phyloP scores from a whole-genome alignment of 164 flowering plant genomes.

The Buxus sempervirens region DNA sequence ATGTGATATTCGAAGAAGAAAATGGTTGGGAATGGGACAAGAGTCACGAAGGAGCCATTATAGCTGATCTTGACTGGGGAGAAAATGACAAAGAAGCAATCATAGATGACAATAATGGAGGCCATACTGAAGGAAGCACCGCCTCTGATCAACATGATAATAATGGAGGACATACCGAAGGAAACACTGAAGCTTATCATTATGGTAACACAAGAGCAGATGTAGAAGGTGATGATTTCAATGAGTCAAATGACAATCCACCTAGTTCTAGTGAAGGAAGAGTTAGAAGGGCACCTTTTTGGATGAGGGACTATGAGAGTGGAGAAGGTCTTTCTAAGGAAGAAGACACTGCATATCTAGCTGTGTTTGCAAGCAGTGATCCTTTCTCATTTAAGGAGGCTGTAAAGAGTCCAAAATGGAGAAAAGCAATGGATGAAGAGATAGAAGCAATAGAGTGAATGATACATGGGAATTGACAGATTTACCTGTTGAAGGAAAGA shows the following conservation, averaged over 20 bases:
- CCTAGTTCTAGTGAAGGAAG: no score
- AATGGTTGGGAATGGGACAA: neutral
- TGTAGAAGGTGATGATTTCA: no score
- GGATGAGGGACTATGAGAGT: neutral
- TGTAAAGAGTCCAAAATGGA: neutral
- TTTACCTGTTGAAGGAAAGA: no score
- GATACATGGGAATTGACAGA: no score
- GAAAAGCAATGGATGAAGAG: slow-evolving; percentile 1
- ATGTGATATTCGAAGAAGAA: neutral
- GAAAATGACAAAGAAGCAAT: neutral
- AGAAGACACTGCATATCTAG: neutral
- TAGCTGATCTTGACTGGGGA: no score
- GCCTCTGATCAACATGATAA: no score
- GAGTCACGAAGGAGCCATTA: no score
- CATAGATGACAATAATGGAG: neutral
- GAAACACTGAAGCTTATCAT: neutral
- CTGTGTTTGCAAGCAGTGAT: neutral
- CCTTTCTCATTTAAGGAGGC: neutral
- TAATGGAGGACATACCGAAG: no score
- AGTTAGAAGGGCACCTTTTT: neutral
- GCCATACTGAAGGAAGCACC: neutral
- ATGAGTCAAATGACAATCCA: no score
- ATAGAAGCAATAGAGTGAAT: slow-evolving; percentile 2
- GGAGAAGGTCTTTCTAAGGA: neutral
- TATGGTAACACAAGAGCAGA: neutral